Percentiles rank a stretch among this genome's conserved stretches.
These are phyloP conservation scores for Musa itinerans DNA, from an alignment of 176 grass and related monocot species.

Conservation along the genomic window DNA sequence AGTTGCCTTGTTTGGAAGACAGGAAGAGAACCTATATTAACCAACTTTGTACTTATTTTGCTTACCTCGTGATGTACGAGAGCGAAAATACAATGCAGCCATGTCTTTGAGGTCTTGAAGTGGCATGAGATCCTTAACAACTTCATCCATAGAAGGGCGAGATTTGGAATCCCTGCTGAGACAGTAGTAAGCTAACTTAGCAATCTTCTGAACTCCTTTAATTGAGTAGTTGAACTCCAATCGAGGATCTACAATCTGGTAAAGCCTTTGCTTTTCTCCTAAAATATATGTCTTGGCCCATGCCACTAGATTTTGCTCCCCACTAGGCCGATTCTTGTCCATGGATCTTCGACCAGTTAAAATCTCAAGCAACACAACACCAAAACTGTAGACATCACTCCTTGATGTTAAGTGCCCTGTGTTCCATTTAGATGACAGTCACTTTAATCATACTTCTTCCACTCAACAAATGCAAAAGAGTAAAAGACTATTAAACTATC, in stretches of 20 bases:
- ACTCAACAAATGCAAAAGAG: not conserved
- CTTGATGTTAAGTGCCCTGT: constrained; percentile 14
- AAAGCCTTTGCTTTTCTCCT: constrained; percentile 7
- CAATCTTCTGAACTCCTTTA: constrained; percentile 15
- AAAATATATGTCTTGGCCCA: not conserved
- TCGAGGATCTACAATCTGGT: constrained; percentile 9
- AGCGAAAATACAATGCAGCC: not conserved
- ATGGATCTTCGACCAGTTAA: constrained; percentile 7
- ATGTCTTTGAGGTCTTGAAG: constrained; percentile 13
- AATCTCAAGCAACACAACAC: constrained; percentile 17
- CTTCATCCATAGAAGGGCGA: constrained; percentile 12
- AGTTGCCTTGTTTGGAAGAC: not conserved
- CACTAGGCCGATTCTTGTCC: constrained; percentile 8
- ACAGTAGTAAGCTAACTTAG: constrained; percentile 7
- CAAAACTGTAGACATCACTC: constrained; percentile 19
- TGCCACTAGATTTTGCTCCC: constrained; percentile 10
- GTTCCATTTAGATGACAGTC: not conserved
- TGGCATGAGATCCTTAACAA: constrained; percentile 20
- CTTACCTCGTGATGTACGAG: not conserved
- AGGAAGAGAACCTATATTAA: not conserved
- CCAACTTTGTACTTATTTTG: not conserved
- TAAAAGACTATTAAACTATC: not conserved
- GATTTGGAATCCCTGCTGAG: constrained; percentile 6
- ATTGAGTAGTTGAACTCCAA: constrained; percentile 16
- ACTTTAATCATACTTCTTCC: not conserved